These are phyloP conservation scores for Arachis hypogaea DNA, from an alignment of 306 rosid species.

Conservation along the genomic window DNA sequence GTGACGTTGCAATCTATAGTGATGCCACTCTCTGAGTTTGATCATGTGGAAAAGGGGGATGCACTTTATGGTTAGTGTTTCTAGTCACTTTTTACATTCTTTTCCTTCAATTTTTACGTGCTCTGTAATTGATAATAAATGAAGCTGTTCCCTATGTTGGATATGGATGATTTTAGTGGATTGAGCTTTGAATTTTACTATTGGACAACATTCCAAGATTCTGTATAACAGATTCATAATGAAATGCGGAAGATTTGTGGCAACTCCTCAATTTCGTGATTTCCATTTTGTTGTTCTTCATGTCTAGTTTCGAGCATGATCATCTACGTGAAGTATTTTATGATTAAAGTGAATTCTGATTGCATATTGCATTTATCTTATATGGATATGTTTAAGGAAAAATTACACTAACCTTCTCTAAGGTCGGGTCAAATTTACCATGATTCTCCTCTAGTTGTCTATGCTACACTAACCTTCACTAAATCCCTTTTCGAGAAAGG, in stretches of 20 bases:
- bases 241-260: constrained; percentile 2
- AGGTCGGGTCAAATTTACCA: too few species aligned
- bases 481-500: too few species aligned
- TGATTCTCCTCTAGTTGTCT: too few species aligned
- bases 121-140: not conserved
- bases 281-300: not conserved
- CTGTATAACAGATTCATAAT: not conserved
- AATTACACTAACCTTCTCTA: too few species aligned
- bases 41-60: constrained; percentile 63
- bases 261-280: not conserved
- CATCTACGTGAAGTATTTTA: not conserved
- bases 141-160: not conserved
- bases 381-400: too few species aligned
- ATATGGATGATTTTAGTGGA: not conserved
- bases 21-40: constrained; percentile 62
- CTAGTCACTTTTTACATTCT: not conserved
- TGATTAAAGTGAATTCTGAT: not conserved
- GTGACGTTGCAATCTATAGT: constrained; percentile 68
- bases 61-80: constrained; percentile 61
- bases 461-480: too few species aligned
- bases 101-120: not conserved
- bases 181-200: not conserved
- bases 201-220: not conserved
- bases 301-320: not conserved
- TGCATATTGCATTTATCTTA: not conserved